A percentile compares a stretch with the other conserved stretches of the same genome.
Conservation (phyloP, 352 stramenopile species). For the Pythium aphanidermatum region DNA sequence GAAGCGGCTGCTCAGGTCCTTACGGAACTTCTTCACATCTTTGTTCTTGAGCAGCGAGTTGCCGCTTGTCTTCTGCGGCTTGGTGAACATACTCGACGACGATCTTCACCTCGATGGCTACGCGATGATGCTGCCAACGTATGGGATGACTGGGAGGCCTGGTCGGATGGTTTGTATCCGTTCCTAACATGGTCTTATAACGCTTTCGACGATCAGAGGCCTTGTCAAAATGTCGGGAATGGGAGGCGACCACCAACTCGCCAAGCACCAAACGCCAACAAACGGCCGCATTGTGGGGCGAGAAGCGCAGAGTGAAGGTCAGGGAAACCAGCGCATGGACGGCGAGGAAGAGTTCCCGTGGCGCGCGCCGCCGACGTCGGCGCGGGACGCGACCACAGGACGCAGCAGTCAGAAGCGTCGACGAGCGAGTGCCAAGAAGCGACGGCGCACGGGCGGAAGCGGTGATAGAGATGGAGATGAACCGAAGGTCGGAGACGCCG, state of each 20-base stretch:
- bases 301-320: no score
- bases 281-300: no score
- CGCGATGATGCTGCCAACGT: no score
- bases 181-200: no score
- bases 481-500: neutral
- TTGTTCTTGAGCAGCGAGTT: slow-evolving; percentile 82
- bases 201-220: no score
- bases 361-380: neutral
- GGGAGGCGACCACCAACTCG: no score
- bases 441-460: neutral
- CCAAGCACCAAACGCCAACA: no score
- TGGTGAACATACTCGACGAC: slow-evolving; percentile 69
- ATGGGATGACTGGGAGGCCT: no score
- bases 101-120: no score
- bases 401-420: slow-evolving; percentile 17
- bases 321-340: no score
- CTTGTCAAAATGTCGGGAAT: no score
- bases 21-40: slow-evolving; percentile 81
- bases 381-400: neutral
- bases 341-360: neutral
- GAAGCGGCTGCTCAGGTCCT: slow-evolving; percentile 41
- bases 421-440: slow-evolving; percentile 13
- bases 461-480: neutral
- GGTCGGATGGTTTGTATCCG: no score
- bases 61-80: slow-evolving; percentile 67